Conservation (phyloP, 1,139 yeast species). For the Pichia sp. region DNA sequence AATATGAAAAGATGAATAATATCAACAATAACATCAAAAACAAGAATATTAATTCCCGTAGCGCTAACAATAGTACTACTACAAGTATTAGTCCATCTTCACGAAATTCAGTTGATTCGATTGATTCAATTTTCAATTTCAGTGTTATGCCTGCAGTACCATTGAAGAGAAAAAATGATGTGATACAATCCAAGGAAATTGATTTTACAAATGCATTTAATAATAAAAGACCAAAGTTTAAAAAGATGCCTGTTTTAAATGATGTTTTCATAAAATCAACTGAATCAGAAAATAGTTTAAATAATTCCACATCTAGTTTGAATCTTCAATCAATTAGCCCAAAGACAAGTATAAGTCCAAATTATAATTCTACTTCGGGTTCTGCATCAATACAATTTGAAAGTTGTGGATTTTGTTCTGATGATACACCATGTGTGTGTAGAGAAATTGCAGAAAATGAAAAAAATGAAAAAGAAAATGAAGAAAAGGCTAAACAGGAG, state of each 20-base stretch:
- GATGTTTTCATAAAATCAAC: background rate
- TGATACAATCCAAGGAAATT: constrained; percentile 30
- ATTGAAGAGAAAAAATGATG: constrained; percentile 33
- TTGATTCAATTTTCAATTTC: constrained; percentile 29
- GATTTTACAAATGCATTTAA: constrained; percentile 50
- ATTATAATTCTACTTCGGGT: background rate
- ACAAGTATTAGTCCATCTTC: background rate
- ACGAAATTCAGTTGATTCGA: background rate
- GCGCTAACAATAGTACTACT: background rate
- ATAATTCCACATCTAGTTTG: background rate
- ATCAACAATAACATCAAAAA: no score
- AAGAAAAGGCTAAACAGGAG: background rate
- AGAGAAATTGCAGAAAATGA: constrained; percentile 60
- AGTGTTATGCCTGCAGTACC: constrained; percentile 46
- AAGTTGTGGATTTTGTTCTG: constrained; percentile 89
- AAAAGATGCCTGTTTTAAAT: constrained; percentile 21
- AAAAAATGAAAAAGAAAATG: background rate
- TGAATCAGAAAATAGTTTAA: background rate
- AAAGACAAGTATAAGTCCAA: background rate
- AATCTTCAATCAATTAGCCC: background rate
- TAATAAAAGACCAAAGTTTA: background rate
- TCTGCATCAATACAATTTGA: constrained; percentile 44
- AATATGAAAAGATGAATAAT: constrained; percentile 10
- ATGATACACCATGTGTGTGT: constrained; percentile 88
- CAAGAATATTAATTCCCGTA: background rate